Evolutionary conservation across 2,329 filamentous ascomycete species (phyloP), one percentile per base, ranked within the genome.

Genomic region (Hymenoscyphus salicellus): DNA sequence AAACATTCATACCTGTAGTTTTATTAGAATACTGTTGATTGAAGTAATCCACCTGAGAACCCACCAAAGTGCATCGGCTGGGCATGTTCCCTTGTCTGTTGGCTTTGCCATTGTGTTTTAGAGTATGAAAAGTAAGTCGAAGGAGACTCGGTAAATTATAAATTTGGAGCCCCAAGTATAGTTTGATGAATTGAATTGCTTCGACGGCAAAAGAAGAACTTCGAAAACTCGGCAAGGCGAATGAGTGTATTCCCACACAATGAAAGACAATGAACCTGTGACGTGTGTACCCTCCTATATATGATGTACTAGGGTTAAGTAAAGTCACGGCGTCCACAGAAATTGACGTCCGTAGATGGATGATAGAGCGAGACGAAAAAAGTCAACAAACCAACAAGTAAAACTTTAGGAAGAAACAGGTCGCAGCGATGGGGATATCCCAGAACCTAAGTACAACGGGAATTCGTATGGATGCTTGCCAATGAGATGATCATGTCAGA

Each of bases 1-100:
- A 20, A n/a, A 20, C 55, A 56, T 33, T 70, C 65, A 72, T 68
- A 76, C 76, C 78, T 78, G 56, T 77, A 8, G 10, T 52, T 52
- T 26, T 52, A 14, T 52, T 52, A 52, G 20, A 52, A 23, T 26
- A 5, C 20, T 26, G 11, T 23, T 5, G 10, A 52, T 16, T 14
- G 46, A 16, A 46, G 16, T 3, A n/a, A 49, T n/a, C 3, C 28
- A 32, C 16, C 3, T 17, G 28, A 17, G 20, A 23, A 32, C 16
- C 17, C 23, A 49, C 55, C 38, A 62, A 32, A 57, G 55, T 26
- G 33, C 58, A 16, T 28, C 58, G 0, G 26, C 6, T 16, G 58
- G 58, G 32, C 58, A 60, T 2, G 58, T 60, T 55, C 58, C 58
- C 23, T 46, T 20, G 26, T 59, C 57, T 16, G 36, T 59, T 46